phyloP scores from a whole-genome alignment of 2,329 filamentous ascomycete species.

The Byssoonygena ceratinophila region DNA sequence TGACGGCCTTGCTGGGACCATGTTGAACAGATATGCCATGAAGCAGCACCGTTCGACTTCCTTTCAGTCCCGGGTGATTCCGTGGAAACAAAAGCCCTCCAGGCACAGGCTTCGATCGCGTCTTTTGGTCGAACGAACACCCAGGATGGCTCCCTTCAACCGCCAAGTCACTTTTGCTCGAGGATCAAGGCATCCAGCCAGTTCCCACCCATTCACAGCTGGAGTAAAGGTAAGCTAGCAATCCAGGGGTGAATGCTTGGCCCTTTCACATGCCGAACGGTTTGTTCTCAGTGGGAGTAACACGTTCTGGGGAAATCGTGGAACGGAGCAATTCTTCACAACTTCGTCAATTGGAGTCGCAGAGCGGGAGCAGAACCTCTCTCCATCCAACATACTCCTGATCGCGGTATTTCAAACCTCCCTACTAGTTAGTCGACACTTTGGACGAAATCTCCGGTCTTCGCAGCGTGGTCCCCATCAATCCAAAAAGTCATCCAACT shows the following conservation, averaged over 20 bases:
- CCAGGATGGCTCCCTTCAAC: not conserved
- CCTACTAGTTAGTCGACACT: too few species aligned
- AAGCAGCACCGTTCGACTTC: not conserved
- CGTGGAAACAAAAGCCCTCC: not conserved
- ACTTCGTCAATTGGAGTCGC: too few species aligned
- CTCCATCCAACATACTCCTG: too few species aligned
- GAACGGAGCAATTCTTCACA: not conserved
- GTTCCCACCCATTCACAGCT: not conserved
- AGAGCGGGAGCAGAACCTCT: too few species aligned
- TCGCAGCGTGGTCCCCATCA: too few species aligned
- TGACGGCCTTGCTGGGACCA: not conserved
- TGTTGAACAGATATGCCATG: too few species aligned
- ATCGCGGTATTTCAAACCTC: too few species aligned
- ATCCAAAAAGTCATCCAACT: too few species aligned
- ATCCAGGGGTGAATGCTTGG: conserved; percentile 3
- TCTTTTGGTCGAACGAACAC: not conserved
- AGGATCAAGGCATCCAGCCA: not conserved
- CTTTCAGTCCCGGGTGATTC: not conserved
- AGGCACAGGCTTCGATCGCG: too few species aligned
- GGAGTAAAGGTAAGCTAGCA: not conserved
- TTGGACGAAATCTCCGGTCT: too few species aligned
- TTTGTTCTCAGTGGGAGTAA: not conserved
- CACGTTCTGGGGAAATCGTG: not conserved
- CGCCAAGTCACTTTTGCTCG: not conserved
- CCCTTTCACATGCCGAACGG: conserved; percentile 7